Evolutionary conservation across 2,329 filamentous ascomycete species (phyloP).

Genomic region (Metarhizium album): DNA sequence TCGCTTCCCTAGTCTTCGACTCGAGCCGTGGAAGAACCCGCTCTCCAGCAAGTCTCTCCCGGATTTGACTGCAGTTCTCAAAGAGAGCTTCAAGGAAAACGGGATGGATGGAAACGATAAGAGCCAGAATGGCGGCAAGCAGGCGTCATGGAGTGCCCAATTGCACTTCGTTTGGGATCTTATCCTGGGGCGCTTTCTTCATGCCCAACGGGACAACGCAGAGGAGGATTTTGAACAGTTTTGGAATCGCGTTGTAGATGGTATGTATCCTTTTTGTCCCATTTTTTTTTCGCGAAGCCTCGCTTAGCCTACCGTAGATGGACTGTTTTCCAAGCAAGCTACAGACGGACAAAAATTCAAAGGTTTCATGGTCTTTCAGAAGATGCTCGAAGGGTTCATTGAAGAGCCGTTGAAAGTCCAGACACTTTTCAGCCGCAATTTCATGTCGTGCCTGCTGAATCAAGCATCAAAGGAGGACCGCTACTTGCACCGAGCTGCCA

Average conservation of each 20-base stretch:
- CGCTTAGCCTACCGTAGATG: constrained; percentile 42
- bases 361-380: constrained; percentile 79
- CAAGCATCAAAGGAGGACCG: constrained; percentile 68
- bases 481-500: constrained; percentile 68
- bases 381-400: constrained; percentile 49
- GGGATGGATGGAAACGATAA: constrained; percentile 33
- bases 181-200: constrained; percentile 48
- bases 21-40: constrained; percentile 70
- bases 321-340: constrained; percentile 69
- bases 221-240: constrained; percentile 57
- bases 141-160: constrained; percentile 68
- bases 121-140: constrained; percentile 38
- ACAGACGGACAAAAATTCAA: constrained; percentile 86
- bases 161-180: constrained; percentile 83
- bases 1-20: constrained; percentile 50
- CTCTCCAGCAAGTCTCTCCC: constrained; percentile 57
- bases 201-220: constrained; percentile 21
- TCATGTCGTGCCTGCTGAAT: constrained; percentile 73
- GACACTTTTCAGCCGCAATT: constrained; percentile 68
- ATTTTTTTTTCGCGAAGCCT: not conserved
- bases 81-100: constrained; percentile 54
- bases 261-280: constrained; percentile 35
- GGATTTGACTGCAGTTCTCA: constrained; percentile 65
- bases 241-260: constrained; percentile 79
- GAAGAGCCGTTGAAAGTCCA: constrained; percentile 35